Percentiles rank a stretch among this genome's conserved stretches.
Evolutionary conservation across 306 rosid genomes (phyloP).

Genomic region (Leucaena leucocephala): DNA sequence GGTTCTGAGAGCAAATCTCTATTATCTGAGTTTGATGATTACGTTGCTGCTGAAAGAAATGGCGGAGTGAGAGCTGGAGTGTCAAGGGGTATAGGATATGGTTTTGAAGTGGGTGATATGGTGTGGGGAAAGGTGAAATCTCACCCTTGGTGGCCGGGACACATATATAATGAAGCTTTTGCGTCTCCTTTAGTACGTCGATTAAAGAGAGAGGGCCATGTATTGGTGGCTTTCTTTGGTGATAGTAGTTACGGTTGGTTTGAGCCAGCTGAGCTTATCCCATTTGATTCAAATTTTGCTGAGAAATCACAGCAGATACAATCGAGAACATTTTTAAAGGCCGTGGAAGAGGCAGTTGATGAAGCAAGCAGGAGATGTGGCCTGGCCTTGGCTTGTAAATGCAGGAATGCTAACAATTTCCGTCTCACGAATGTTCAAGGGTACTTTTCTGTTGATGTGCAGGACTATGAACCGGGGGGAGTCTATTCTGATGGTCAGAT

Average conservation of each 20-base stretch:
- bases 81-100: slow-evolving; percentile 63
- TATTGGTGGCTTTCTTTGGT: slow-evolving; percentile 91
- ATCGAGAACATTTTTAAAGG: slow-evolving; percentile 69
- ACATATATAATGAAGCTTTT: slow-evolving; percentile 73
- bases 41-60: slow-evolving; percentile 70
- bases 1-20: slow-evolving; percentile 52
- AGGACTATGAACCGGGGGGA: slow-evolving; percentile 76
- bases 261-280: slow-evolving; percentile 84
- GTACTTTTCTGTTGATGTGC: slow-evolving; percentile 77
- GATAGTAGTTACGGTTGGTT: slow-evolving; percentile 99
- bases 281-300: slow-evolving; percentile 65
- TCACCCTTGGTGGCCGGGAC: slow-evolving; percentile 99
- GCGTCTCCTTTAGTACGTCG: slow-evolving; percentile 80
- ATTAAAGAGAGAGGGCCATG: slow-evolving; percentile 71
- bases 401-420: slow-evolving; percentile 70
- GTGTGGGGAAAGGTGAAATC: slow-evolving; percentile 99
- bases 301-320: slow-evolving; percentile 78
- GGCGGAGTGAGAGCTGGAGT: slow-evolving; percentile 48
- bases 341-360: slow-evolving; percentile 94
- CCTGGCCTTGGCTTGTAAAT: slow-evolving; percentile 72
- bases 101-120: slow-evolving; percentile 85
- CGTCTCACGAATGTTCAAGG: slow-evolving; percentile 55
- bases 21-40: slow-evolving; percentile 78
- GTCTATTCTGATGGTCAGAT: slow-evolving; percentile 74
- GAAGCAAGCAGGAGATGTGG: slow-evolving; percentile 78